A percentile compares a stretch with the other conserved stretches of the same genome.
Conservation (phyloP, 139 green algal species). For the Tetraselmis striata region DNA sequence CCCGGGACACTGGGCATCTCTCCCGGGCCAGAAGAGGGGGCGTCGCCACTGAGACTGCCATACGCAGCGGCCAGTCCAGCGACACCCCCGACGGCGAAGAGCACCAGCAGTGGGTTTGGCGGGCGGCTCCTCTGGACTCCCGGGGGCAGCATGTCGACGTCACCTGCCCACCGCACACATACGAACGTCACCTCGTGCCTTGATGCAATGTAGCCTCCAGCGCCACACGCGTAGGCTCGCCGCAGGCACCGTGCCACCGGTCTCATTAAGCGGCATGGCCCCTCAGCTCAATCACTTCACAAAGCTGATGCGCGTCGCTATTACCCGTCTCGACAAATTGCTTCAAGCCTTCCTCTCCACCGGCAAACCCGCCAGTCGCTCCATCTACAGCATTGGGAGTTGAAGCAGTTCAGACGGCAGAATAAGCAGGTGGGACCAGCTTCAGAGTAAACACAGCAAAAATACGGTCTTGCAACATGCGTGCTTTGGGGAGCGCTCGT, state of each 20-base stretch:
- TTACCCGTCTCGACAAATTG: slow-evolving; percentile 62
- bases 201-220: background rate
- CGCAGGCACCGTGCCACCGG: too few species aligned
- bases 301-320: too few species aligned
- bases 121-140: background rate
- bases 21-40: background rate
- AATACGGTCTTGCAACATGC: too few species aligned
- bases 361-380: slow-evolving; percentile 75
- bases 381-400: slow-evolving; percentile 27
- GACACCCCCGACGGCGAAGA: background rate
- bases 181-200: background rate
- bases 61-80: background rate
- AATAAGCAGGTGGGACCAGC: too few species aligned
- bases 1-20: background rate
- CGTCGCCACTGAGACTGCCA: background rate
- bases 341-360: slow-evolving; percentile 67
- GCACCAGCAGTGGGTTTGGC: background rate
- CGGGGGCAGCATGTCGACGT: background rate
- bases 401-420: background rate
- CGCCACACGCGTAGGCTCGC: too few species aligned
- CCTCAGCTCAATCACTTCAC: too few species aligned
- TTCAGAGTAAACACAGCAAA: too few species aligned
- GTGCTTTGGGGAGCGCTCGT: too few species aligned
- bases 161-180: background rate
- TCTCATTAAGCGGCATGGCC: too few species aligned